These are phyloP conservation scores for Arctostaphylos glauca DNA, from an alignment of 148 eudicot genomes.

Conservation along the genomic window DNA sequence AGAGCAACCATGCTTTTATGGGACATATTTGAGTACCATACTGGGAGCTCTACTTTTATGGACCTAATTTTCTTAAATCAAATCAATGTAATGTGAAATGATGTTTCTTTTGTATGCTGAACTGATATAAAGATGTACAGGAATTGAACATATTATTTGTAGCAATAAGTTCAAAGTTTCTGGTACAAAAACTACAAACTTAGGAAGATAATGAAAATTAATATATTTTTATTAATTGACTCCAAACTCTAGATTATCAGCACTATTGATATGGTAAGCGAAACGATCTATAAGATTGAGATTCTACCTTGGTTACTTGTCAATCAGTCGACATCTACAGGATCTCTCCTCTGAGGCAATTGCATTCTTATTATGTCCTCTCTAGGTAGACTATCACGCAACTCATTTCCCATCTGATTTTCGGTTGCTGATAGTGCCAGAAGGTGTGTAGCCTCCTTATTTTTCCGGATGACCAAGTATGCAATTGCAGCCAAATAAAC, in stretches of 20 bases:
- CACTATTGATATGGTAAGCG: not conserved
- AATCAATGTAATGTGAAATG: not conserved
- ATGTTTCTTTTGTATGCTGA: not conserved
- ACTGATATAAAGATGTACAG: not conserved
- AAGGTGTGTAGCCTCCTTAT: conserved; percentile 57
- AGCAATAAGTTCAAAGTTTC: not conserved
- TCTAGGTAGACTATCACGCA: conserved; percentile 46
- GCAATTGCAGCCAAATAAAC: conserved; percentile 71
- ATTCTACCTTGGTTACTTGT: not conserved
- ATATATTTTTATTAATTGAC: not conserved
- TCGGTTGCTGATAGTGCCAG: conserved; percentile 50
- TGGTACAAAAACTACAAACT: not conserved
- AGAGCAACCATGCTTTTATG: no score
- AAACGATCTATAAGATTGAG: not conserved
- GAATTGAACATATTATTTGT: not conserved
- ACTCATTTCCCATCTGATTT: conserved; percentile 28
- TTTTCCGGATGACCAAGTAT: conserved; percentile 70
- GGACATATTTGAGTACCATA: no score
- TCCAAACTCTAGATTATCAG: not conserved
- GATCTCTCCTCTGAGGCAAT: conserved; percentile 57
- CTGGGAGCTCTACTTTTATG: no score
- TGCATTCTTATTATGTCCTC: conserved; percentile 88
- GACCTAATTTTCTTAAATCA: not conserved
- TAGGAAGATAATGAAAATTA: not conserved
- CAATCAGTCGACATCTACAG: conserved; percentile 25